These are phyloP conservation scores for Fusarium sp. DNA, from an alignment of 2,329 filamentous ascomycete genomes.

Conservation along the genomic window DNA sequence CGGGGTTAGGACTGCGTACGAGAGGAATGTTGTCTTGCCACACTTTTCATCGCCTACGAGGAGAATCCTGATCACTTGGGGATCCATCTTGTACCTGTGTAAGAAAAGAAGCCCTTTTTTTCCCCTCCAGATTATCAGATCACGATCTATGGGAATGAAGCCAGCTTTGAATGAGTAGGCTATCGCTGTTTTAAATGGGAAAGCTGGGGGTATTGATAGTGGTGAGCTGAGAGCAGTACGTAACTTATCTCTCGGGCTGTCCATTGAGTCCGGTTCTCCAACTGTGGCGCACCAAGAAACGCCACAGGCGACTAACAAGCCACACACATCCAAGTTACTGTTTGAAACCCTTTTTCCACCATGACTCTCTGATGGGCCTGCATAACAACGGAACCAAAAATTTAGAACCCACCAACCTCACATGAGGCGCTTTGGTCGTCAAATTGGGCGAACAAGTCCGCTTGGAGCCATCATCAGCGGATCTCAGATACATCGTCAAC, in stretches of 20 bases:
- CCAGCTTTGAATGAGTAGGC: not conserved
- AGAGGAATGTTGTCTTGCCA: conserved; percentile 68
- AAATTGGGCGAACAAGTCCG: conserved; percentile 42
- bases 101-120: not conserved
- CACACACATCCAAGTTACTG: conserved; percentile 33
- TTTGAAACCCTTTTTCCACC: conserved; percentile 37
- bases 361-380: conserved; percentile 37
- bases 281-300: conserved; percentile 23
- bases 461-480: conserved; percentile 32
- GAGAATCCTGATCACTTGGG: conserved; percentile 60
- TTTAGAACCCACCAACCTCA: conserved; percentile 42
- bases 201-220: conserved; percentile 14
- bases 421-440: conserved; percentile 43
- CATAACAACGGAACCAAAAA: conserved; percentile 37
- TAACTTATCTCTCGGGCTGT: conserved; percentile 36
- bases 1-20: conserved; percentile 54
- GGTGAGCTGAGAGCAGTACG: conserved; percentile 40
- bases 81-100: conserved; percentile 52
- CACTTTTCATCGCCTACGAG: conserved; percentile 66
- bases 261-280: not conserved
- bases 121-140: not conserved
- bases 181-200: conserved; percentile 17
- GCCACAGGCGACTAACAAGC: conserved; percentile 31
- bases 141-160: not conserved
- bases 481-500: conserved; percentile 16